Conservation (phyloP, 345 rosid species). For the Hypericum perforatum region DNA sequence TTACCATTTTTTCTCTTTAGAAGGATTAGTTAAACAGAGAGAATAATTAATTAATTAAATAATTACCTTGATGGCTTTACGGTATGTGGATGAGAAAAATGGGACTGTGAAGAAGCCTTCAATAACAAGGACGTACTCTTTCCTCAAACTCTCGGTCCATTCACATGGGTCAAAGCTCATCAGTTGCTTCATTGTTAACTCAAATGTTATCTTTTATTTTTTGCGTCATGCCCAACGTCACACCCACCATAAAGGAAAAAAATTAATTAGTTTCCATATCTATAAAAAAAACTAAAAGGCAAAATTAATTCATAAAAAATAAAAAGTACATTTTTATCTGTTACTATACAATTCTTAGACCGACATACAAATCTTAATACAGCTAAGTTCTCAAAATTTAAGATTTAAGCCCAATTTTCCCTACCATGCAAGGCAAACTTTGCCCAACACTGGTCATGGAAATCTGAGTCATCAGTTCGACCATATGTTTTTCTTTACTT, state of each 20-base stretch:
- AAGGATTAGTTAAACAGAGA: not conserved
- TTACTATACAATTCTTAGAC: too few species aligned
- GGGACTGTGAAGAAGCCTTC: constrained; percentile 91
- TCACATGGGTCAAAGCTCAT: constrained; percentile 96
- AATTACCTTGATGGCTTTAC: constrained; percentile 67
- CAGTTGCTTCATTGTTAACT: constrained; percentile 78
- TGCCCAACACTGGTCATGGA: too few species aligned
- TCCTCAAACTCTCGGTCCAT: constrained; percentile 83
- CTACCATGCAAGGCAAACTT: too few species aligned
- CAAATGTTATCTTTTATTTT: constrained; percentile 68
- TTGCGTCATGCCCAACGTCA: constrained; percentile 5
- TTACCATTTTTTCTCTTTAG: not conserved
- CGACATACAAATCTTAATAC: too few species aligned
- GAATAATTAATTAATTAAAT: too few species aligned
- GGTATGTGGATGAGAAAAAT: constrained; percentile 73
- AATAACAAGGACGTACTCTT: constrained; percentile 81
- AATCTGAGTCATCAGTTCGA: too few species aligned
- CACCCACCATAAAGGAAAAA: not conserved
- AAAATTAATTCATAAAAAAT: not conserved
- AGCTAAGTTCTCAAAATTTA: too few species aligned
- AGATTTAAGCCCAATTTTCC: too few species aligned
- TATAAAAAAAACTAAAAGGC: not conserved
- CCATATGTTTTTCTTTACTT: too few species aligned
- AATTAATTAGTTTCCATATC: not conserved
- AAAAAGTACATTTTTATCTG: too few species aligned